Base-by-base conservation (phyloP, 2,329 filamentous ascomycete genomes). In the Harringtonia lauricola region DNA sequence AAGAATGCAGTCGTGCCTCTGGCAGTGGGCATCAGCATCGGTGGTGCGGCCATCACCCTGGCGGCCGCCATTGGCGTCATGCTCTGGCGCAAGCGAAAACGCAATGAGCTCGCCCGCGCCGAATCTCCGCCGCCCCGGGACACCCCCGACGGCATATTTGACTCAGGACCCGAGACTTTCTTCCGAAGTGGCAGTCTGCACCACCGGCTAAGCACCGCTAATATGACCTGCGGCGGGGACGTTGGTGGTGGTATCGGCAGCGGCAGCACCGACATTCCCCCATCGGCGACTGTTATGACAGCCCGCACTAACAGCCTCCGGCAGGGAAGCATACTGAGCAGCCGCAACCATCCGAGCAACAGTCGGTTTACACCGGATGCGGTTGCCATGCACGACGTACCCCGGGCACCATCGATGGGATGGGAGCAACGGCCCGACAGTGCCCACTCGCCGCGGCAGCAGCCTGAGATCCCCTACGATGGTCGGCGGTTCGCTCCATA, bases 401-500 rank as follows among this genome's bases (percentile, higher is more conserved):
- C 45, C n/a, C 43, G 41, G 6, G 36, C 42, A 6, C 45, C 48
- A 21, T 43, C 46, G 1, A 28, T 43, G 1, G 41, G 31, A 9
- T 44, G 44, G 36, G 34, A 36, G 1, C 24, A 18, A 8, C 43
- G 29, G 10, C n/a, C n/a, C 10, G 6, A 18, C 12, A 13, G 4
- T 4, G n/a, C 19, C 8, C 9, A 14, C n/a, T 10, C 15, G 10
- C 3, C 33, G 18, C 24, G 31, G 8, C 21, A 35, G 10, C 35
- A 42, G 30, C 29, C 46, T 2, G 48, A 52, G 29, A 52, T 52
- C 18, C 50, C 50, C 1, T 52, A 44, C 29, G 50, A 52, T n/a
- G 45, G 45, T 5, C 49, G 49, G 12, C 50, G 50, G 3, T 30
- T 52, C 30, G 42, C 45, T 3, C 42, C 49, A 4, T 51, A 51